Percentiles rank a stretch among this genome's conserved stretches.
Evolutionary conservation across 176 grass and related monocot species (phyloP).

Genomic region (Triticum timopheevii): DNA sequence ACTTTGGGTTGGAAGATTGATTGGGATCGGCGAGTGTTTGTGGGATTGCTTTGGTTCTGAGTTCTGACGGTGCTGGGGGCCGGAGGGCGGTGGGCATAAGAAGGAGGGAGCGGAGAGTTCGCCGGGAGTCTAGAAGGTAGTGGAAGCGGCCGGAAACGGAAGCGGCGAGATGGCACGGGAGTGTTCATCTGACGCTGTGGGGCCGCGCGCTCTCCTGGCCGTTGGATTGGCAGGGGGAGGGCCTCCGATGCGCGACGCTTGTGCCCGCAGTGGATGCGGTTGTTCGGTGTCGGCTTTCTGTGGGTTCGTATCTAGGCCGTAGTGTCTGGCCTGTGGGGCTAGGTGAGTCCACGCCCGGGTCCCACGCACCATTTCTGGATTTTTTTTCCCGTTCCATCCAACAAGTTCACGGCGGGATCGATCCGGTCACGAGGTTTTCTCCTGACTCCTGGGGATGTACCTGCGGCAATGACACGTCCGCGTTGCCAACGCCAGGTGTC

Average conservation of each 20-base stretch:
- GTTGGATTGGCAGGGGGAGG: not conserved
- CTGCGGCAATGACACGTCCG: not conserved
- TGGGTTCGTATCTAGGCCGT: not conserved
- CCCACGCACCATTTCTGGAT: not conserved
- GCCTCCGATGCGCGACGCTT: not conserved
- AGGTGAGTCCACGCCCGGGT: not conserved
- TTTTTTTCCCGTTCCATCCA: not conserved
- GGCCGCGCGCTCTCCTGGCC: not conserved
- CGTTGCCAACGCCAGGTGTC: not conserved
- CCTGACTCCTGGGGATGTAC: not conserved
- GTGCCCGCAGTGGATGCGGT: not conserved
- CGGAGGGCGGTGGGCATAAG: not conserved
- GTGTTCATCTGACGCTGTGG: conserved; percentile 15
- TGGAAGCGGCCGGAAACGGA: conserved; percentile 18
- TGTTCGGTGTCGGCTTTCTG: not conserved
- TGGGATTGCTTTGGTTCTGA: not conserved
- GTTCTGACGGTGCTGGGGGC: not conserved
- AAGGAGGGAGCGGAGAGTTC: conserved; percentile 32
- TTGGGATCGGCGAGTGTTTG: not conserved
- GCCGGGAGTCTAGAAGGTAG: conserved; percentile 29
- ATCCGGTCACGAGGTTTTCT: not conserved
- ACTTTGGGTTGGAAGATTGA: not conserved
- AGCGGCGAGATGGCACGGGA: conserved; percentile 38
- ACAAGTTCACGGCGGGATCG: not conserved
- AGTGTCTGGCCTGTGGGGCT: not conserved